These are phyloP conservation scores for Mucor indicus DNA, from an alignment of 371 early-diverging fungal species.

Conservation along the genomic window DNA sequence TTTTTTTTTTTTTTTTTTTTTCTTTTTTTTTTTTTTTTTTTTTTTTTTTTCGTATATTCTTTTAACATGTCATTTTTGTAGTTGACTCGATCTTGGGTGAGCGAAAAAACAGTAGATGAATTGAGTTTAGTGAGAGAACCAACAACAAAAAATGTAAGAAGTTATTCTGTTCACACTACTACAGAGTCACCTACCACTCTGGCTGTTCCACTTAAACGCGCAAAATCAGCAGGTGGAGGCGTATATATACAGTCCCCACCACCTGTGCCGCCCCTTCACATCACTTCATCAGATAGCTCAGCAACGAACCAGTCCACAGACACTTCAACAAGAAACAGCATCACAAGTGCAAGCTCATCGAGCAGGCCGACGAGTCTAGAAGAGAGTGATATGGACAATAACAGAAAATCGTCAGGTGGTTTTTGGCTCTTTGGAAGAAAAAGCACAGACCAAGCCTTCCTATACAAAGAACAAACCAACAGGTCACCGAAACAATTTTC, in stretches of 20 bases:
- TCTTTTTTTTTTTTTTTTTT: constrained; percentile 20
- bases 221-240: no score
- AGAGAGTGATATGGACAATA: constrained; percentile 4
- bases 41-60: no score
- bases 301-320: constrained; percentile 32
- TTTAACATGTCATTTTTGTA: no score
- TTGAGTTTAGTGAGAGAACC: constrained; percentile 69
- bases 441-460: constrained; percentile 20
- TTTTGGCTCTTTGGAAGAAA: constrained; percentile 49
- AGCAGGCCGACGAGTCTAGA: constrained; percentile 42
- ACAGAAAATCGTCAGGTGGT: constrained; percentile 9
- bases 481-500: constrained; percentile 39
- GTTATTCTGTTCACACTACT: constrained; percentile 14
- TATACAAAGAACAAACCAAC: constrained; percentile 8
- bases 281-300: constrained; percentile 19
- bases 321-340: constrained; percentile 22
- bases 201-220: background rate
- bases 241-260: background rate
- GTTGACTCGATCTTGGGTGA: constrained; percentile 51
- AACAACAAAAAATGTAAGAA: constrained; percentile 28
- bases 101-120: constrained; percentile 77
- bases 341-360: constrained; percentile 25
- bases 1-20: constrained; percentile 1
- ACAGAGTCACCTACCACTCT: constrained; percentile 9
- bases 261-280: no score